These are phyloP conservation scores for Daldinia childiae DNA, from an alignment of 495 filamentous ascomycete genomes.

Conservation along the genomic window DNA sequence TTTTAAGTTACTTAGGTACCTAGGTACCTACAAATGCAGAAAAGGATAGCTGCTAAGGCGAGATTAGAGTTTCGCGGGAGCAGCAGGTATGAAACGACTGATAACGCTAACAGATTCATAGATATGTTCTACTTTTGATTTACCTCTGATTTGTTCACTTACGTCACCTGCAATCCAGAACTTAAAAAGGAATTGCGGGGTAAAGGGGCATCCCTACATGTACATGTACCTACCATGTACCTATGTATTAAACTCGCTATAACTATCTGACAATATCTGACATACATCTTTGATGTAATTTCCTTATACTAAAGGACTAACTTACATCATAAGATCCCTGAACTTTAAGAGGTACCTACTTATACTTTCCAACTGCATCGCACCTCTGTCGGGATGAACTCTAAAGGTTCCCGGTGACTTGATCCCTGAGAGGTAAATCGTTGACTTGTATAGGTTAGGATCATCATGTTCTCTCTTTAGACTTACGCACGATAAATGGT, in stretches of 20 bases:
- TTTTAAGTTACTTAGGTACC: background rate
- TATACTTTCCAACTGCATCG: background rate
- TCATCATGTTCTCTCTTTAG: background rate
- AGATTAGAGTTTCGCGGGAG: conserved; percentile 9
- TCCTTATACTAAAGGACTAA: conserved; percentile 6
- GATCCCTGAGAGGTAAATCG: background rate
- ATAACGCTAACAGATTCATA: conserved; percentile 24
- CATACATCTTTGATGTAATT: conserved; percentile 32
- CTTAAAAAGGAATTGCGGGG: conserved; percentile 37
- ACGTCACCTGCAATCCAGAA: conserved; percentile 40
- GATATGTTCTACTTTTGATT: conserved; percentile 6
- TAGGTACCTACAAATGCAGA: conserved; percentile 12
- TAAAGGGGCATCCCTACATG: conserved; percentile 39
- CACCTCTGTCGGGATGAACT: background rate
- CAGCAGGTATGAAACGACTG: background rate
- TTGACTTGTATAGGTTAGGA: background rate
- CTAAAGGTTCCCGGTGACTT: background rate
- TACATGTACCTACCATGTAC: too few species aligned
- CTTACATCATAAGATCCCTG: background rate
- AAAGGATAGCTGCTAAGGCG: conserved; percentile 9
- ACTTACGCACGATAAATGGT: background rate
- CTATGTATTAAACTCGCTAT: too few species aligned
- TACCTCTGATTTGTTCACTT: conserved; percentile 2
- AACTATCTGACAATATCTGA: too few species aligned
- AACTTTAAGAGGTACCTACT: background rate